These are phyloP conservation scores for Apostasia shenzhenica DNA, from an alignment of 106 monocot genomes.

Conservation along the genomic window DNA sequence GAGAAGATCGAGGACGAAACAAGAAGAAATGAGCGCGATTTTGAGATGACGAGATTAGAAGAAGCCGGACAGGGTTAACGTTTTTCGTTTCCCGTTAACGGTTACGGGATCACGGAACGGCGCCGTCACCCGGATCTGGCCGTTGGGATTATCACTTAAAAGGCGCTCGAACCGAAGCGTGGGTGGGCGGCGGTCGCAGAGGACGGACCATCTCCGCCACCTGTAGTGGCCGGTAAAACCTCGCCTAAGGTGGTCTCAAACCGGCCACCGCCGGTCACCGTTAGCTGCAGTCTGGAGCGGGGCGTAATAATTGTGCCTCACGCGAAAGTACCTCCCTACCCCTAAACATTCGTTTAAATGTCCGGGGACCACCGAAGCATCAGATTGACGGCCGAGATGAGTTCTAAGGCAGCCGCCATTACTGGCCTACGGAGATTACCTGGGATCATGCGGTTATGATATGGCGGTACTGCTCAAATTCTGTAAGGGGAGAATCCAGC, in stretches of 20 bases:
- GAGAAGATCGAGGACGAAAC: neutral
- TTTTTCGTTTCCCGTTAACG: slow-evolving; percentile 15
- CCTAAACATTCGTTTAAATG: neutral
- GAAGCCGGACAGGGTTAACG: slow-evolving; percentile 1
- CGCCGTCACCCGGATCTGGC: slow-evolving; percentile 18
- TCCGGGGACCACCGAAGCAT: neutral
- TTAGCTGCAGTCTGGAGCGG: neutral
- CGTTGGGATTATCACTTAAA: neutral
- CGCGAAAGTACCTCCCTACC: neutral
- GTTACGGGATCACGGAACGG: slow-evolving; percentile 8
- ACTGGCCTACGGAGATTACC: neutral
- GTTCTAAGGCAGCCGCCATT: slow-evolving; percentile 1
- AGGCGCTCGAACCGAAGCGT: neutral
- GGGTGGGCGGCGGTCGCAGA: slow-evolving; percentile 2
- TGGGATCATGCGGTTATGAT: slow-evolving; percentile 8
- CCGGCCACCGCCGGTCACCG: neutral
- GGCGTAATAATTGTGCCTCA: neutral
- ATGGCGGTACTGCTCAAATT: neutral
- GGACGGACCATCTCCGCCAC: neutral
- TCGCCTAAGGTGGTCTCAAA: neutral
- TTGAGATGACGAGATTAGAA: too few species aligned
- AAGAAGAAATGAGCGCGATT: too few species aligned
- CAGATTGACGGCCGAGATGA: neutral
- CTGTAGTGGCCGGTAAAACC: neutral
- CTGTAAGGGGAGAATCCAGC: neutral